Evolutionary conservation across 1,139 yeast species (phyloP).

Genomic region (Yamadazyma taylorii): DNA sequence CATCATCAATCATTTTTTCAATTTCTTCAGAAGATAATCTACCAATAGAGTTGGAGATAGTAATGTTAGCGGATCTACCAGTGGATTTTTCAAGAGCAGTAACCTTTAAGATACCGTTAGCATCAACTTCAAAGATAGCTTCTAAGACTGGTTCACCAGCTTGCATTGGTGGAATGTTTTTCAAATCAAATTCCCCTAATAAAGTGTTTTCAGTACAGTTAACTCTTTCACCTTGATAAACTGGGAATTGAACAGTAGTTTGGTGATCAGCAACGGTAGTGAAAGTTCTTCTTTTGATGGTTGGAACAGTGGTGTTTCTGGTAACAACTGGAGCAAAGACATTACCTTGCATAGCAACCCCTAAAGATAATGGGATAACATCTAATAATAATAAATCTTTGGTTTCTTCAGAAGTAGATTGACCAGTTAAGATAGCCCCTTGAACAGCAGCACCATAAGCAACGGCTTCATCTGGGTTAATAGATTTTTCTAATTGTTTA

Average conservation of each 20-base stretch:
- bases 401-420: conserved; percentile 60
- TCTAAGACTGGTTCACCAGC: conserved; percentile 98
- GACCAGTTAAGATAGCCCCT: conserved; percentile 84
- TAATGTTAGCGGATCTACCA: conserved; percentile 98
- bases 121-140: conserved; percentile 92
- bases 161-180: conserved; percentile 97
- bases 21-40: conserved; percentile 97
- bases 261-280: conserved; percentile 97
- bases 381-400: conserved; percentile 85
- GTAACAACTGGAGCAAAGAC: conserved; percentile 96
- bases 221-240: conserved; percentile 96
- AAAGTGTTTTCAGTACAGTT: conserved; percentile 93
- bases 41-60: conserved; percentile 99
- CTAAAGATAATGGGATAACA: conserved; percentile 91
- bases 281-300: conserved; percentile 94
- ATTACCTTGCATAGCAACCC: conserved; percentile 98
- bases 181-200: conserved; percentile 92
- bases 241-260: conserved; percentile 95
- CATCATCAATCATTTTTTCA: conserved; percentile 98
- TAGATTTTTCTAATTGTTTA: conserved; percentile 91
- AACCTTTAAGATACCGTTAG: conserved; percentile 96
- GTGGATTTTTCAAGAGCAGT: conserved; percentile 99
- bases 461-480: conserved; percentile 98
- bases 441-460: conserved; percentile 99
- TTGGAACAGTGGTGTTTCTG: conserved; percentile 96